Evolutionary conservation across 2,329 filamentous ascomycete genomes (phyloP).

Genomic region (Colletotrichum lini): DNA sequence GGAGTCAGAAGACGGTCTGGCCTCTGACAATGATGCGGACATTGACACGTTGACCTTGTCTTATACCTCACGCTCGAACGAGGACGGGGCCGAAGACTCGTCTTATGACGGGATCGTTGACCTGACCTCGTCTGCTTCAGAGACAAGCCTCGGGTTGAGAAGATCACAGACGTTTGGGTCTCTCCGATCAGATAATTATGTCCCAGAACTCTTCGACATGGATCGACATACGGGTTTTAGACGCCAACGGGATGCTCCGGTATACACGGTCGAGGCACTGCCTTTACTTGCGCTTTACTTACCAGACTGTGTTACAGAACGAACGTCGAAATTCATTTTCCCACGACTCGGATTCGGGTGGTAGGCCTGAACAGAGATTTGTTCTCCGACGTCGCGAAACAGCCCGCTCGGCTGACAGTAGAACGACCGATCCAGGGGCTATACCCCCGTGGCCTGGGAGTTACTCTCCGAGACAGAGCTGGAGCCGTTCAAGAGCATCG

Average conservation of each 20-base stretch:
- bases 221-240: neutral
- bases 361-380: neutral
- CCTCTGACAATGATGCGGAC: neutral
- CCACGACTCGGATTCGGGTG: neutral
- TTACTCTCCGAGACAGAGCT: neutral
- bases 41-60: conserved; percentile 12
- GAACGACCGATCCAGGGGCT: neutral
- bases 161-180: neutral
- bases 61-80: conserved; percentile 8
- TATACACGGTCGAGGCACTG: neutral
- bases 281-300: neutral
- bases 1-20: neutral
- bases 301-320: neutral
- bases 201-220: conserved; percentile 13
- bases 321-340: neutral
- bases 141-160: conserved; percentile 4
- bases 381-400: neutral
- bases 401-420: neutral
- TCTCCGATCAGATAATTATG: neutral
- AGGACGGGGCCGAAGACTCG: neutral
- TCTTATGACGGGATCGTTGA: conserved; percentile 15
- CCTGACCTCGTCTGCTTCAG: conserved; percentile 8
- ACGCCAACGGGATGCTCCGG: neutral
- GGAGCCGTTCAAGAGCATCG: neutral
- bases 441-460: neutral